Evolutionary conservation across 2,329 filamentous ascomycete genomes (phyloP), one percentile per base, ranked within the genome.

Genomic region (Diplodia corticola): DNA sequence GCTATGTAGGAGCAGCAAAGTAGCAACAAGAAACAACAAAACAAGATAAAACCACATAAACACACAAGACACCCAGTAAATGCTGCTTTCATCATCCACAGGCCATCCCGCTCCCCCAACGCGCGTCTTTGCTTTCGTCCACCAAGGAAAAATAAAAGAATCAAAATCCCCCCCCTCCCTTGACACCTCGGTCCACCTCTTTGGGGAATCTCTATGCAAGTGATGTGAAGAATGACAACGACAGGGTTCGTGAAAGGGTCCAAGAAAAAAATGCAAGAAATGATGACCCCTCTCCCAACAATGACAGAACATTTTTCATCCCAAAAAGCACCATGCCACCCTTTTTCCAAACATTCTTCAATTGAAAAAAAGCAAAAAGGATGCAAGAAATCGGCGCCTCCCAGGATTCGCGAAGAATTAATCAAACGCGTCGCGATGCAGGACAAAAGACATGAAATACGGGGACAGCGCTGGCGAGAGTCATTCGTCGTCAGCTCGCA

Each of bases 131-230:
- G 37, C 37, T 44, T 24, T 17, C 28, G 20, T 46, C 37, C 26
- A 24, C 44, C 55, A 60, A 60, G 28, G 30, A 33, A 60, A 60
- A 49, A 61, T 33, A 15, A 24, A 48, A 61, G 20, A 20, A 59
- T 59, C 40, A 44, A 44, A 44, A 44, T 20, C 40, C 20, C 57
- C 57, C 57, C 9, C 9, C 10, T 33, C 9, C 9, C 10, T 33
- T 33, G 40, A 28, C 57, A 49, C 57, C 57, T 61, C 57, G 40
- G 26, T 48, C 57, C 57, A 49, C 44, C 57, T 61, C 37, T 61
- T 61, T 61, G 57, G 57, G 57, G 57, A 61, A 61, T 61, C 57
- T 61, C 57, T 61, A 61, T 61, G 57, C 57, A 61, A 61, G 44
- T 49, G 44, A n/a, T 61, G 33, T 57, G 57, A 35, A 48, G 40